A percentile compares a stretch with the other conserved stretches of the same genome.
Conservation (phyloP, 192 early-diverging fungal genomes). For the Obelidium mucronatum region DNA sequence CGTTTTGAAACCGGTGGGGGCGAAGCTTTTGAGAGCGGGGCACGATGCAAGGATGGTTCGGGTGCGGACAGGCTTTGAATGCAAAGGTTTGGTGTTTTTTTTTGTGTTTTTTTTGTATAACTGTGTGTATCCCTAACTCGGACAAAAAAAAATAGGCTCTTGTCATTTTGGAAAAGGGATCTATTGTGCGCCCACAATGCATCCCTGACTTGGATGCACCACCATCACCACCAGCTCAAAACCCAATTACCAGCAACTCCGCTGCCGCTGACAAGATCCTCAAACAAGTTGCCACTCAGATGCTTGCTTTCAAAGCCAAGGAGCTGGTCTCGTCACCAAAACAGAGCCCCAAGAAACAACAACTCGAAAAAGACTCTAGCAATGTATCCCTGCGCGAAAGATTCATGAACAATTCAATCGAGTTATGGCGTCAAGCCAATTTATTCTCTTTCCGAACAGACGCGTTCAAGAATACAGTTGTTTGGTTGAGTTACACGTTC, state of each 20-base stretch:
- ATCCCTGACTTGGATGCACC: background rate
- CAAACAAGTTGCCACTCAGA: background rate
- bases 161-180: background rate
- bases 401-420: background rate
- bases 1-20: background rate
- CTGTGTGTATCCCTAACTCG: too few species aligned
- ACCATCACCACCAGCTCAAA: background rate
- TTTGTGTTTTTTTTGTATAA: too few species aligned
- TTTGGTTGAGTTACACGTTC: background rate
- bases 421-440: background rate
- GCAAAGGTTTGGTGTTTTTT: background rate
- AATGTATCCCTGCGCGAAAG: background rate
- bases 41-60: slow-evolving; percentile 12
- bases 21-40: background rate
- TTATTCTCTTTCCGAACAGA: background rate
- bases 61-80: background rate
- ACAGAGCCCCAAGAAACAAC: too few species aligned
- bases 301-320: background rate
- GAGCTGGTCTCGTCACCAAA: background rate
- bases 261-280: too few species aligned
- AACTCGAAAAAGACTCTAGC: background rate
- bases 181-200: background rate
- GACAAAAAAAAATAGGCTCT: background rate
- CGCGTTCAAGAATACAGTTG: background rate
- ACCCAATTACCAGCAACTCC: background rate